These are phyloP conservation scores for Rhododendron henanense DNA, from an alignment of 148 eudicot species.

Conservation along the genomic window DNA sequence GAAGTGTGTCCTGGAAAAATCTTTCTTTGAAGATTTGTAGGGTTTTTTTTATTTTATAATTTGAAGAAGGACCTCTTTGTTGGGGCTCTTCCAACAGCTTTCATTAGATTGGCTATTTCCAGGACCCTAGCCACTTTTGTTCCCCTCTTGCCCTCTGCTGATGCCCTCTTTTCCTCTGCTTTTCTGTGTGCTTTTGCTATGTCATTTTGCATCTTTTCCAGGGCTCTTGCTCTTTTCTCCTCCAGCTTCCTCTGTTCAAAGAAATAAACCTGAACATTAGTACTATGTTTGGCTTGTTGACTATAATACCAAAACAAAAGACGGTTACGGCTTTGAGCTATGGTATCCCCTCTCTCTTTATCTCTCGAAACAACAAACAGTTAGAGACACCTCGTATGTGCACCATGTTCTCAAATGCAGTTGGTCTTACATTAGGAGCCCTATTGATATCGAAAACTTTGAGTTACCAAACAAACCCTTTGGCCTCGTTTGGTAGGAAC, in stretches of 20 bases:
- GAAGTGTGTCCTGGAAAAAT: neutral
- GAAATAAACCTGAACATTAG: neutral
- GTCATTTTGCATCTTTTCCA: constrained; percentile 87
- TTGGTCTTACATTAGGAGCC: neutral
- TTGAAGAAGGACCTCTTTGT: constrained; percentile 72
- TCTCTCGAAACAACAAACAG: neutral
- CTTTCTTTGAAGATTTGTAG: neutral
- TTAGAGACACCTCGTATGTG: neutral
- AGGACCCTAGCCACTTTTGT: constrained; percentile 74
- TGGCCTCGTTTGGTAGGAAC: neutral
- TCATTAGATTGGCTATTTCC: constrained; percentile 74
- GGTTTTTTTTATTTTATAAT: neutral
- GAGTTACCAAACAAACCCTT: neutral
- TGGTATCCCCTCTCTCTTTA: neutral
- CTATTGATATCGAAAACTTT: neutral
- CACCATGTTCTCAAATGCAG: neutral
- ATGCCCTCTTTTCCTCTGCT: constrained; percentile 91
- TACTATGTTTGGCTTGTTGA: neutral
- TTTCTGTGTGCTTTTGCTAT: constrained; percentile 84
- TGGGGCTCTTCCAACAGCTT: constrained; percentile 42
- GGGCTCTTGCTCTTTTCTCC: constrained; percentile 83
- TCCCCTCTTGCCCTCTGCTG: constrained; percentile 87
- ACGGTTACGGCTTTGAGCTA: neutral
- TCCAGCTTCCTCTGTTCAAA: constrained; percentile 68
- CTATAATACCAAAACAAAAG: neutral